These are phyloP conservation scores for Protea cynaroides DNA, from an alignment of 164 flowering plant species.

Conservation along the genomic window DNA sequence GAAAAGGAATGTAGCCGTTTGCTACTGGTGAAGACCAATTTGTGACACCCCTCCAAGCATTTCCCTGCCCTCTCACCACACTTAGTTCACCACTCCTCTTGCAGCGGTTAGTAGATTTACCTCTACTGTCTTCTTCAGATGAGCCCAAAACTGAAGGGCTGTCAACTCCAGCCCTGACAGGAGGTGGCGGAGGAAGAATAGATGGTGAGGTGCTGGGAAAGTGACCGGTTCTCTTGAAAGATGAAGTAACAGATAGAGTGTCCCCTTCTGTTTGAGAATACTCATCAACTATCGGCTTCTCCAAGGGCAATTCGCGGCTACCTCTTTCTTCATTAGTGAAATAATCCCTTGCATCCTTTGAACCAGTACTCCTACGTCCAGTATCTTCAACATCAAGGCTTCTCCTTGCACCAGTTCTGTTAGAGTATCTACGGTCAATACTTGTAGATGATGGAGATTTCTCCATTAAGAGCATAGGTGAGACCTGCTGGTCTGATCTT, in stretches of 20 bases:
- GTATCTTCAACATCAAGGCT: slow-evolving; percentile 64
- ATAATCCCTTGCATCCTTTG: slow-evolving; percentile 44
- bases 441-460: slow-evolving; percentile 67
- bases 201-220: slow-evolving; percentile 35
- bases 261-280: slow-evolving; percentile 43
- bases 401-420: slow-evolving; percentile 36
- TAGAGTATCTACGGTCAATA: slow-evolving; percentile 43
- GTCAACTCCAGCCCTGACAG: slow-evolving; percentile 41
- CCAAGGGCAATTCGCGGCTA: slow-evolving; percentile 37
- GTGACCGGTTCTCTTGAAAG: slow-evolving; percentile 31
- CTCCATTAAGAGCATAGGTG: slow-evolving; percentile 44
- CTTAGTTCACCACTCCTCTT: slow-evolving; percentile 55
- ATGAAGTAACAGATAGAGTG: slow-evolving; percentile 35
- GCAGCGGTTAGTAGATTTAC: slow-evolving; percentile 37
- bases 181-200: slow-evolving; percentile 40
- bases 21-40: slow-evolving; percentile 70
- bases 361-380: slow-evolving; percentile 44
- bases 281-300: slow-evolving; percentile 39
- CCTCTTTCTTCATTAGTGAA: slow-evolving; percentile 43
- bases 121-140: slow-evolving; percentile 51
- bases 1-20: slow-evolving; percentile 79
- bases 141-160: slow-evolving; percentile 45
- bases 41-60: slow-evolving; percentile 71
- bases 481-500: slow-evolving; percentile 34
- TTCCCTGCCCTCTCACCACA: slow-evolving; percentile 51